Evolutionary conservation across 352 stramenopile species (phyloP).

Genomic region (Phytophthora hibernalis): DNA sequence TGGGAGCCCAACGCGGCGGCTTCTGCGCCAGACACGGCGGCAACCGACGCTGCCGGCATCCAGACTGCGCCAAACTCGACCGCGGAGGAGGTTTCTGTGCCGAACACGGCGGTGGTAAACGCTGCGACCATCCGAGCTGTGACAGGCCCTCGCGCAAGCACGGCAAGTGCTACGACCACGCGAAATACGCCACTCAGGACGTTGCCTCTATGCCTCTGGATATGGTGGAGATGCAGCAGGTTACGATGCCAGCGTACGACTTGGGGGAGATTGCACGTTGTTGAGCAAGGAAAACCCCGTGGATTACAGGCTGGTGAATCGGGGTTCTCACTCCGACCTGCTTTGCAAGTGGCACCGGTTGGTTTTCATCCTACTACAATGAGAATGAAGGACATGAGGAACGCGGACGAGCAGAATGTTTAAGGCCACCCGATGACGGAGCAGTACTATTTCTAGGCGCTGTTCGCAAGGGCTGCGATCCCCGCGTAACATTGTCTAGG

Average conservation of each 20-base stretch:
- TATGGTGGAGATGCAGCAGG: constrained; percentile 75
- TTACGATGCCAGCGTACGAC: constrained; percentile 55
- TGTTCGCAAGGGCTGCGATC: neutral
- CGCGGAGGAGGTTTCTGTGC: constrained; percentile 6
- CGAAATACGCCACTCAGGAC: constrained; percentile 55
- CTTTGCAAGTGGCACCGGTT: neutral
- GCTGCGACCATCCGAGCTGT: constrained; percentile 68
- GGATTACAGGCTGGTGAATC: constrained; percentile 31
- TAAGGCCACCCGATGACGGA: neutral
- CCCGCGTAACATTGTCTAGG: neutral
- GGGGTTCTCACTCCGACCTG: neutral
- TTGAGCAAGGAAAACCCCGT: constrained; percentile 44
- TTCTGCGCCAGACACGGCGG: constrained; percentile 72
- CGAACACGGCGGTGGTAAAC: constrained; percentile 78
- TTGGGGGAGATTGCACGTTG: constrained; percentile 29
- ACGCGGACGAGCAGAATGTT: neutral
- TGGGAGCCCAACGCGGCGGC: constrained; percentile 68
- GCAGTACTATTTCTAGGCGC: neutral
- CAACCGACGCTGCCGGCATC: constrained; percentile 69
- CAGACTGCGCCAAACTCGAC: constrained; percentile 67
- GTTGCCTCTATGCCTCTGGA: constrained; percentile 24
- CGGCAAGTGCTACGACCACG: constrained; percentile 80
- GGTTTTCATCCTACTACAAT: neutral
- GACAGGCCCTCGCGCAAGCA: constrained; percentile 75
- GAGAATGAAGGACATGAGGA: neutral